A percentile compares a stretch with the other conserved stretches of the same genome.
These are phyloP conservation scores for Sphaerulina musiva DNA, from an alignment of 2,329 filamentous ascomycete species.

Conservation along the genomic window DNA sequence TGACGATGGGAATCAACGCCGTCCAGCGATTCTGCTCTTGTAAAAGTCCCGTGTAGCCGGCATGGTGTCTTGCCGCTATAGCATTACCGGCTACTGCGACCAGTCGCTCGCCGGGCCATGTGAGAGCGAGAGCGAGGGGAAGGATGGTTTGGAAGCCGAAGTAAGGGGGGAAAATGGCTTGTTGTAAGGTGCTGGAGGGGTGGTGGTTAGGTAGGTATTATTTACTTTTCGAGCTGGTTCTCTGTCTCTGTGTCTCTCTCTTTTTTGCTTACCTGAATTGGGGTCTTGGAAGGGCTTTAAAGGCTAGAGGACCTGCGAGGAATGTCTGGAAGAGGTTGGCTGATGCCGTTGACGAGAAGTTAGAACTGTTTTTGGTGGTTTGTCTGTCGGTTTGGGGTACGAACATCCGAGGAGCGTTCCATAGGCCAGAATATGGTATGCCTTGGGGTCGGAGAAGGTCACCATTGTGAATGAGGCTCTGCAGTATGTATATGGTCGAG, in stretches of 20 bases:
- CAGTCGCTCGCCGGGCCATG: slow-evolving; percentile 60
- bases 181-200: slow-evolving; percentile 59
- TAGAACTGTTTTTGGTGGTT: too few species aligned
- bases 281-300: slow-evolving; percentile 66
- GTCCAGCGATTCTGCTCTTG: slow-evolving; percentile 55
- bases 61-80: slow-evolving; percentile 20
- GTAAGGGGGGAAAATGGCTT: slow-evolving; percentile 78
- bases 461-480: slow-evolving; percentile 31
- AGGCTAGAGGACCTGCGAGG: slow-evolving; percentile 65
- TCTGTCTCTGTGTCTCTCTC: too few species aligned
- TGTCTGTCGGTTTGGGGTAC: too few species aligned
- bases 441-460: slow-evolving; percentile 56
- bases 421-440: slow-evolving; percentile 74
- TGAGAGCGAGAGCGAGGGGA: slow-evolving; percentile 67
- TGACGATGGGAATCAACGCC: slow-evolving; percentile 61
- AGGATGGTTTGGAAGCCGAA: slow-evolving; percentile 75
- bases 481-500: too few species aligned
- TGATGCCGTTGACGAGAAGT: too few species aligned
- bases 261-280: slow-evolving; percentile 51
- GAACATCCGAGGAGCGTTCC: slow-evolving; percentile 67
- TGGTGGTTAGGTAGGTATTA: not conserved
- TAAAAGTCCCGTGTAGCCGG: slow-evolving; percentile 41
- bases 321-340: slow-evolving; percentile 83
- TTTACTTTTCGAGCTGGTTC: too few species aligned
- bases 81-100: slow-evolving; percentile 20